Evolutionary conservation across 192 early-diverging fungal species (phyloP).

Genomic region (Coemansia sp.): DNA sequence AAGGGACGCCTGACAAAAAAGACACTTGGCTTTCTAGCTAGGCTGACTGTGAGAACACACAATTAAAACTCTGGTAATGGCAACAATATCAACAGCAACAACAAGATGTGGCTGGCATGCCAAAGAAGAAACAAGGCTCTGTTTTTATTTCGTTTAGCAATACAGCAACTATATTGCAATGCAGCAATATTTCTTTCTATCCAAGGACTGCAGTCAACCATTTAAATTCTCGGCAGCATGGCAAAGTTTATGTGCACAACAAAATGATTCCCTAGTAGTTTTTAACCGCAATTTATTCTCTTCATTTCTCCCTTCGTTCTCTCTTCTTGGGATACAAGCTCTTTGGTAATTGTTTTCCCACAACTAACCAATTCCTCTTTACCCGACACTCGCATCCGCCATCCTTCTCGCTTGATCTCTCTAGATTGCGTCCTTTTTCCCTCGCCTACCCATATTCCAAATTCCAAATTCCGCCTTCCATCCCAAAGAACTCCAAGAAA

Average conservation of each 20-base stretch:
- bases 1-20: not conserved
- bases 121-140: not conserved
- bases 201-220: not conserved
- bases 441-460: not conserved
- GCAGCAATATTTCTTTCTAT: not conserved
- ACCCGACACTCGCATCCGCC: not conserved
- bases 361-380: not conserved
- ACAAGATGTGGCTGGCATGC: not conserved
- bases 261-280: not conserved
- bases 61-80: not conserved
- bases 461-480: not conserved
- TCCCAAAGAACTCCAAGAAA: slow-evolving; percentile 1
- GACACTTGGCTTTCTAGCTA: not conserved
- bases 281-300: slow-evolving; percentile 2
- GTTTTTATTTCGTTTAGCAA: not conserved
- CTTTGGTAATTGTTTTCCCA: not conserved
- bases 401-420: not conserved
- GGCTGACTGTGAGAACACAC: slow-evolving; percentile 4
- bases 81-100: not conserved
- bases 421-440: not conserved
- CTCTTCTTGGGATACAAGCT: not conserved
- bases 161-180: not conserved
- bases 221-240: not conserved
- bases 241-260: not conserved
- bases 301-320: not conserved